Base-by-base conservation (phyloP, 192 early-diverging fungal species). In the Podila minutissima region DNA sequence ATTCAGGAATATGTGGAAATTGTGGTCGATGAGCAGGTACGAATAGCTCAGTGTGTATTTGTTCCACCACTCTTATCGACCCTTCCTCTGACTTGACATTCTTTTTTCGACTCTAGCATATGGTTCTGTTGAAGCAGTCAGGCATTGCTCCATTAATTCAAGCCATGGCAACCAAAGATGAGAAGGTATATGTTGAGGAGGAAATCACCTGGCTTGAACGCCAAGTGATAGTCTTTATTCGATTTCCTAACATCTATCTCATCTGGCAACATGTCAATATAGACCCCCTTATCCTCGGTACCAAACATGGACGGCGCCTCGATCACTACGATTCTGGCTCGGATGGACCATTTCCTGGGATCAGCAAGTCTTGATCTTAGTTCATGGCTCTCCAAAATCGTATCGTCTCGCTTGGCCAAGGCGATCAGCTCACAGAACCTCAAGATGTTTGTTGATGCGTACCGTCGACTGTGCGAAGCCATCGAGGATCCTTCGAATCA, bases 331-430 rank as follows among this genome's bases (percentile, higher is more conserved):
- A 75, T 86, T 22, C 75, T 96, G 73, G 82, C 90, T 7, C 74
- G 82, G 41, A 72, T 96, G 20, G 94, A 95, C 64, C 83, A 75
- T 24, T 96, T 92, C 72, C 83, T 96, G 32, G 86, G 88, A 31
- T 78, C 85, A 9, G 87, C 84, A 3, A 84, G 83, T 53, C 60
- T 90, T 59, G 94, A 96, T 69, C 31, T 82, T 78, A 63, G 82
- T 89, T 75, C 81, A 37, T 78, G 88, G 69, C 67, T 89, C 28
- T 84, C 88, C 37, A 79, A 78, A 55, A 81, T 81, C 33, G 77
- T 81, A 19, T 83, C 88, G 9, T 73, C 85, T 1, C 74, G 86
- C n/a, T 74, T 90, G 17, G 87, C 87, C 49, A 84, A 84, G 64
- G 33, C 69, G 26, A 87, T 93, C 15, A 87, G 87, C 31, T 67